These are phyloP conservation scores for Globisporangium megalacanthum DNA, from an alignment of 352 stramenopile genomes.

Conservation along the genomic window DNA sequence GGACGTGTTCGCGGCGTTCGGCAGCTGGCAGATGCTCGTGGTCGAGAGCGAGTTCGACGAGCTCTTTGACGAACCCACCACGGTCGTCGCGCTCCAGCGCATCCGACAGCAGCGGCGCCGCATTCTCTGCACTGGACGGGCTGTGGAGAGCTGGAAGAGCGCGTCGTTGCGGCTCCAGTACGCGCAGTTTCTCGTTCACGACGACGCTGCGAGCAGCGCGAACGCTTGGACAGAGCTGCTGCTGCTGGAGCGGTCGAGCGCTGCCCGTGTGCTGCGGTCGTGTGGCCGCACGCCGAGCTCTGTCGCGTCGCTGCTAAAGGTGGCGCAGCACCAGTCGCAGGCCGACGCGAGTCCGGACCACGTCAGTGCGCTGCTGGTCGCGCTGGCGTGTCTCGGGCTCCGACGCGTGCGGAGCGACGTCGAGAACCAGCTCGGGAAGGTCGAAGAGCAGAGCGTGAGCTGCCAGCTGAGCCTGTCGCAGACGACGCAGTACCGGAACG, in stretches of 20 bases:
- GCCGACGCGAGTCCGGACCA: constrained; percentile 19
- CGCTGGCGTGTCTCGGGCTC: constrained; percentile 55
- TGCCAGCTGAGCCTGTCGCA: constrained; percentile 50
- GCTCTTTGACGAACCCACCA: constrained; percentile 36
- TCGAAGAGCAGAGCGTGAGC: constrained; percentile 78
- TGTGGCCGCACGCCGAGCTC: constrained; percentile 42
- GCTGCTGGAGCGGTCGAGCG: constrained; percentile 43
- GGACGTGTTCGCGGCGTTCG: constrained; percentile 38
- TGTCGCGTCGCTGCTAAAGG: constrained; percentile 37
- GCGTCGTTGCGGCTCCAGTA: constrained; percentile 33
- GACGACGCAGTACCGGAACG: constrained; percentile 60
- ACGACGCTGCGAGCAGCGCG: neutral
- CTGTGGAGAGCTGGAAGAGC: constrained; percentile 55
- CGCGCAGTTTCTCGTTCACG: constrained; percentile 40
- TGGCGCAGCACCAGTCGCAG: constrained; percentile 13
- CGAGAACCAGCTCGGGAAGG: constrained; percentile 69
- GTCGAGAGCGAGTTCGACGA: constrained; percentile 63
- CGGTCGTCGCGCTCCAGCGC: constrained; percentile 31
- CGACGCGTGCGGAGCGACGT: constrained; percentile 69
- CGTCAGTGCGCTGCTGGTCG: constrained; percentile 41
- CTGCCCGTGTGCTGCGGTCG: constrained; percentile 30
- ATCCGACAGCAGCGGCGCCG: constrained; percentile 45
- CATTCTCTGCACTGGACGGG: constrained; percentile 55
- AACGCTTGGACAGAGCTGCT: constrained; percentile 18
- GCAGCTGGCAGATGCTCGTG: constrained; percentile 64